Conservation (phyloP, 2,329 filamentous ascomycete genomes). For the Diaporthe citrichinensis region DNA sequence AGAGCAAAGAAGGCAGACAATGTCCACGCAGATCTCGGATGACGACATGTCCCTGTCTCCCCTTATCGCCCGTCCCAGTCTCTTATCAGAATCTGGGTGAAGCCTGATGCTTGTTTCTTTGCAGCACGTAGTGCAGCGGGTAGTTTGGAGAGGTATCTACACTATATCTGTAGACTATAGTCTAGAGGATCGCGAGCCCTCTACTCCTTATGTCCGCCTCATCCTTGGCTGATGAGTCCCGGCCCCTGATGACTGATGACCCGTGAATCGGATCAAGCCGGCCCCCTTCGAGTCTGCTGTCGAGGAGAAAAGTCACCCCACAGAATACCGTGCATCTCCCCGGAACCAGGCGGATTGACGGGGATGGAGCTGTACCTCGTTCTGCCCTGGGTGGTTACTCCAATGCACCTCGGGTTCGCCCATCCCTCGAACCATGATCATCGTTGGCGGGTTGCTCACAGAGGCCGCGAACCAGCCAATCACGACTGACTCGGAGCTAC, state of each 20-base stretch:
- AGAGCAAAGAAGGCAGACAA: not conserved
- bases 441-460: not conserved
- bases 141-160: not conserved
- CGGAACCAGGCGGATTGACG: not conserved
- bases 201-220: not conserved
- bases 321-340: not conserved
- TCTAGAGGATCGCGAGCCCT: not conserved
- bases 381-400: not conserved
- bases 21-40: conserved; percentile 19
- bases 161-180: not conserved
- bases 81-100: not conserved
- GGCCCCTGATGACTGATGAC: conserved; percentile 3
- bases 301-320: conserved; percentile 14
- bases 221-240: not conserved
- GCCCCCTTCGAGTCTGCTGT: conserved; percentile 11
- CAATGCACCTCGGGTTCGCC: conserved; percentile 9
- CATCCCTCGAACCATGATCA: conserved; percentile 21
- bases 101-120: not conserved
- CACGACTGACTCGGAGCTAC: conserved; percentile 26
- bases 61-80: conserved; percentile 25
- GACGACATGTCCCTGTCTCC: conserved; percentile 24
- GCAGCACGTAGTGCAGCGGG: not conserved
- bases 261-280: not conserved
- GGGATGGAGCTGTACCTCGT: not conserved
- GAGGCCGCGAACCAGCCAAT: conserved; percentile 7